Percentiles rank a stretch among this genome's conserved stretches.
Conservation (phyloP, 495 filamentous ascomycete species). For the Letharia lupina region DNA sequence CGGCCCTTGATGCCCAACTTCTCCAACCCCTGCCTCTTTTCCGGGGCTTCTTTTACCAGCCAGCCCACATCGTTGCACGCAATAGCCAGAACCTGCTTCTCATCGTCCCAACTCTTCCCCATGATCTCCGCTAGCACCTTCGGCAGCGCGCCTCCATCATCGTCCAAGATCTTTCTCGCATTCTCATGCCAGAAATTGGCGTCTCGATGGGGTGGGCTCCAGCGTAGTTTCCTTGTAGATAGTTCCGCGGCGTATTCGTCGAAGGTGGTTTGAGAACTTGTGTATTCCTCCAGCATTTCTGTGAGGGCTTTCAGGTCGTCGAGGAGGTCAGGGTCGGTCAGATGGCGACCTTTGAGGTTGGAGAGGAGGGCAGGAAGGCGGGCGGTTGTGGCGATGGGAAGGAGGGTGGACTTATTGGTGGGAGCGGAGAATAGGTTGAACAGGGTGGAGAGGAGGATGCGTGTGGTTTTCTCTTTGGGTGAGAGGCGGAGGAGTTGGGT, state of each 20-base stretch:
- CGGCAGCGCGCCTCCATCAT: constrained; percentile 67
- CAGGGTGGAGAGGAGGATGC: constrained; percentile 80
- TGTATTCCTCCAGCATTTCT: constrained; percentile 83
- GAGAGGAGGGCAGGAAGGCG: constrained; percentile 72
- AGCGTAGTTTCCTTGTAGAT: constrained; percentile 79
- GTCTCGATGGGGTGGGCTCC: constrained; percentile 92
- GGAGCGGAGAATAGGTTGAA: constrained; percentile 64
- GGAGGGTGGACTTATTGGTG: constrained; percentile 66
- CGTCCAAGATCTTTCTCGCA: constrained; percentile 82
- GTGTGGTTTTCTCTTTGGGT: constrained; percentile 95
- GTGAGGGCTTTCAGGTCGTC: constrained; percentile 72
- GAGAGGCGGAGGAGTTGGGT: constrained; percentile 82
- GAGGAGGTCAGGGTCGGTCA: constrained; percentile 80
- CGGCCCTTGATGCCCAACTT: constrained; percentile 81
- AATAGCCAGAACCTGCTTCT: constrained; percentile 93
- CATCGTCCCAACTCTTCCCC: constrained; percentile 74
- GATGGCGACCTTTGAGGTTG: constrained; percentile 72
- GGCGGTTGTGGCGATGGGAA: constrained; percentile 72
- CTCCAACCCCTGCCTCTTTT: constrained; percentile 74
- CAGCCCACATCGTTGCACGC: constrained; percentile 89
- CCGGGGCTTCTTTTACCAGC: constrained; percentile 84
- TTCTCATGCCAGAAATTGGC: constrained; percentile 91
- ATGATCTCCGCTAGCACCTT: constrained; percentile 84
- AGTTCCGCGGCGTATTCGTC: constrained; percentile 92
- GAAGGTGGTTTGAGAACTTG: constrained; percentile 92